Evolutionary conservation across 1,284 basidiomycete genomes (phyloP), one percentile per base, ranked within the genome.

Genomic region (Moniliophthora roreri): DNA sequence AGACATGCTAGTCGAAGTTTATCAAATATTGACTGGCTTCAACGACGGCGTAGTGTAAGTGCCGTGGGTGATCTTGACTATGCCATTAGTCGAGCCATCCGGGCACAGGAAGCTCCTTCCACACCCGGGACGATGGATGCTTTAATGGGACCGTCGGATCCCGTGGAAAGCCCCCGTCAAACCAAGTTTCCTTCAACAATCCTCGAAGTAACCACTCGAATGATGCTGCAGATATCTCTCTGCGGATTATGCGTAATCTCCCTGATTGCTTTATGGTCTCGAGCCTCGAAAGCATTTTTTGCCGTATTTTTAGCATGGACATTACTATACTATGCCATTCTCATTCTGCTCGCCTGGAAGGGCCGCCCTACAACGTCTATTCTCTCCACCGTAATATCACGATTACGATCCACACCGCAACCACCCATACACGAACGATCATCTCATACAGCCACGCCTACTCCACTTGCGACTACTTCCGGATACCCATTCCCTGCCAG

Each of bases 21-120:
- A 34, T 80, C 82, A 35, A 85, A 91, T 61, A 73, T 88, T 53
- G 86, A 87, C 62, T 91, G 89, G 89, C 70, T 89, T 21, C 78
- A 85, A 54, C 78, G 85, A 41, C 76, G 89, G 50, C 78, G 87
- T 52, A 89, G 83, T 64, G 69, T 85, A 24, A 84, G 80, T 60
- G 76, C 80, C 52, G 79, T 87, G 69, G 85, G 80, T 48, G 86
- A 89, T 62, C 74, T 87, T 21, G 86, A 89, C 66, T 86, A 82
- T 68, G 74, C 76, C 9, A 71, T 81, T 7, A 77, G 69, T 54
- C 80, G 80, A 65, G 66, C 74, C 48, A 75, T 69, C 58, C 73
- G 71, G 57, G 70, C 69, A 52, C 72, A 67, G 58, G 64, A 60
- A 57, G 67, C 69, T 52, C 63, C 77, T 36, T 70, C 76, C 45